Evolutionary conservation across 2,329 filamentous ascomycete genomes (phyloP).

Genomic region (Claviceps fusiformis): DNA sequence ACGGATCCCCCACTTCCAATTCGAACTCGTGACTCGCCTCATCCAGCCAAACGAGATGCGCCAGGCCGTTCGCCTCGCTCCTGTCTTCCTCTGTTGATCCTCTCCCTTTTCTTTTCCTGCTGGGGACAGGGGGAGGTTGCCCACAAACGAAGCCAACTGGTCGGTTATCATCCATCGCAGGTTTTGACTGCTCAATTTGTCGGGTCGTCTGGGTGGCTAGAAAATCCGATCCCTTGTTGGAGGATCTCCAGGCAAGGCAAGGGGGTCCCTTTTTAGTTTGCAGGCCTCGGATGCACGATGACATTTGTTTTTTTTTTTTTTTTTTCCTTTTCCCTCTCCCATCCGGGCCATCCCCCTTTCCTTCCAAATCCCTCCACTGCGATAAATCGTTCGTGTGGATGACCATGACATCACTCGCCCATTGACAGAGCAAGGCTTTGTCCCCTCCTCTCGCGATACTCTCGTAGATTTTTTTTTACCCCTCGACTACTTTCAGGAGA

Average conservation of each 20-base stretch:
- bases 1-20: not conserved
- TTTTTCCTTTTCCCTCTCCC: too few relatives aligned
- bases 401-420: too few relatives aligned
- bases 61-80: not conserved
- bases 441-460: too few relatives aligned
- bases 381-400: too few relatives aligned
- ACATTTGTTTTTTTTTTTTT: too few relatives aligned
- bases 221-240: not conserved
- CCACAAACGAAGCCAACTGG: not conserved
- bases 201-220: not conserved
- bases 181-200: not conserved
- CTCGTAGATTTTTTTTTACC: too few relatives aligned
- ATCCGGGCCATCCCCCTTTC: too few relatives aligned
- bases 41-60: not conserved
- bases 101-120: not conserved
- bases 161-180: not conserved
- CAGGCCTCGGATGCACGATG: too few relatives aligned
- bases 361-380: too few relatives aligned
- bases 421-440: too few relatives aligned
- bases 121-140: not conserved
- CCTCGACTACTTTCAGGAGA: not conserved
- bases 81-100: not conserved
- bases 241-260: not conserved
- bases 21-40: not conserved
- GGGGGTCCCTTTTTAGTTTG: not conserved